phyloP scores from a whole-genome alignment of 352 stramenopile genomes.

The Phytophthora pinifolia region DNA sequence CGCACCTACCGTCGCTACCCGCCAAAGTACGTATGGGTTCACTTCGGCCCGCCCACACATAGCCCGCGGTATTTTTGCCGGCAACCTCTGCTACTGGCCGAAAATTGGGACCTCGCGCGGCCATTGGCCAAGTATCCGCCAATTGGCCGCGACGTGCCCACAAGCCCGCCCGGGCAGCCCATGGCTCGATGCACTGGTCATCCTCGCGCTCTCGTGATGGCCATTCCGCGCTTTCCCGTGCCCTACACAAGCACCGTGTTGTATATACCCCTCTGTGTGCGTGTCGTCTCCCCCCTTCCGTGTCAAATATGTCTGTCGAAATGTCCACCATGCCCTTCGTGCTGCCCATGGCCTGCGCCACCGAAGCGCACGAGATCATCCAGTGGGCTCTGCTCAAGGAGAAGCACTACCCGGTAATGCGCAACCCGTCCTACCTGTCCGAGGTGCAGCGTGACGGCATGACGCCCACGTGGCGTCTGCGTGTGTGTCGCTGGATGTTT shows the following conservation, averaged over 20 bases:
- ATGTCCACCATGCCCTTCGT: constrained; percentile 29
- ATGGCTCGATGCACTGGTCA: constrained; percentile 21
- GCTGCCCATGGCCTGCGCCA: constrained; percentile 23
- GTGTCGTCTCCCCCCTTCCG: neutral
- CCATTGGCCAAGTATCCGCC: constrained; percentile 4
- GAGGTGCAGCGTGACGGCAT: constrained; percentile 61
- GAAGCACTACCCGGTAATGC: constrained; percentile 28
- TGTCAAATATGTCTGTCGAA: constrained; percentile 14
- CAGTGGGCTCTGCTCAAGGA: constrained; percentile 44
- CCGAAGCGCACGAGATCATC: constrained; percentile 33
- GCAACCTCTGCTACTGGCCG: constrained; percentile 11
- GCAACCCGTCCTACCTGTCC: constrained; percentile 46
- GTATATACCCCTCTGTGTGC: constrained; percentile 19
- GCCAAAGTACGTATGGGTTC: constrained; percentile 33
- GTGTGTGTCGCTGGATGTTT: constrained; percentile 84
- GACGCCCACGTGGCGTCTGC: constrained; percentile 59
- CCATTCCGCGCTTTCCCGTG: constrained; percentile 43
- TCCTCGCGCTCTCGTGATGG: constrained; percentile 19
- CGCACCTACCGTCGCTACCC: constrained; percentile 9
- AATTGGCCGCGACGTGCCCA: constrained; percentile 7
- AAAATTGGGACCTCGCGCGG: constrained; percentile 9
- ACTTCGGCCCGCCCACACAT: constrained; percentile 18
- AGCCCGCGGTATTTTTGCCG: neutral
- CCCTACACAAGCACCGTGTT: constrained; percentile 30
- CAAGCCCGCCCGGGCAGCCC: constrained; percentile 22